Base-by-base conservation (phyloP, 1,284 basidiomycete species). In the Microstroma glucosiphilum region DNA sequence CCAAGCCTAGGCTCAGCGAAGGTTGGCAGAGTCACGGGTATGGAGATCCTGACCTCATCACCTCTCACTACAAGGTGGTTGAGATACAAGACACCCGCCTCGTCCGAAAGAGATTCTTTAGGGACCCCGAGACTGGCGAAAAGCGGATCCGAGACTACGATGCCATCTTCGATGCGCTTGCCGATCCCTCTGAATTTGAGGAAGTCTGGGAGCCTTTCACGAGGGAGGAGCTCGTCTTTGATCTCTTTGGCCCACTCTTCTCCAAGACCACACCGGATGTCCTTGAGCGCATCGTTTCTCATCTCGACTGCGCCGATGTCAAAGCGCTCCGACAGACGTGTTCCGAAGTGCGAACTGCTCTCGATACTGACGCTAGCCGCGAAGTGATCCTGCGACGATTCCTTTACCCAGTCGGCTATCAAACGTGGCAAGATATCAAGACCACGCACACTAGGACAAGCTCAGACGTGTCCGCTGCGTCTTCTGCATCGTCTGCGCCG, bases 221-320 rank as follows among this genome's bases (percentile, higher is more conserved):
- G 26, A 15, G 40, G n/a, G 46, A 62, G 1, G 59, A 17, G 19
- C 60, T 67, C 60, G 70, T 69, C 61, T 64, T 57, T 60, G 72
- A 72, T 51, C 67, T 74, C n/a, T 65, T 63, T 56, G 73, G 71
- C 61, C 68, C 68, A 41, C 64, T 73, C 51, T 75, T 66, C 64
- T 69, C 71, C 0, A 63, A 65, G 8, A 71, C 73, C 13, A 71
- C 72, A 11, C 65, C 70, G 0, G 68, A 71, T 41, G 69, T 76
- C 17, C 65, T 72, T 40, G 61, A 62, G 0, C 64, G 69, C 0
- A 62, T 78, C 25, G 60, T 77, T 40, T 59, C 57, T 42, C 56
- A 63, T 48, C 67, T 79, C 56, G 73, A 76, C 60, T 67, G 71
- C n/a, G 61, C 63, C 19, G 76, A 79, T 21, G 60, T 79, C 60